Evolutionary conservation across 2,329 filamentous ascomycete species (phyloP), one percentile per base, ranked within the genome.

Genomic region (Hymenoscyphus fructigenus): DNA sequence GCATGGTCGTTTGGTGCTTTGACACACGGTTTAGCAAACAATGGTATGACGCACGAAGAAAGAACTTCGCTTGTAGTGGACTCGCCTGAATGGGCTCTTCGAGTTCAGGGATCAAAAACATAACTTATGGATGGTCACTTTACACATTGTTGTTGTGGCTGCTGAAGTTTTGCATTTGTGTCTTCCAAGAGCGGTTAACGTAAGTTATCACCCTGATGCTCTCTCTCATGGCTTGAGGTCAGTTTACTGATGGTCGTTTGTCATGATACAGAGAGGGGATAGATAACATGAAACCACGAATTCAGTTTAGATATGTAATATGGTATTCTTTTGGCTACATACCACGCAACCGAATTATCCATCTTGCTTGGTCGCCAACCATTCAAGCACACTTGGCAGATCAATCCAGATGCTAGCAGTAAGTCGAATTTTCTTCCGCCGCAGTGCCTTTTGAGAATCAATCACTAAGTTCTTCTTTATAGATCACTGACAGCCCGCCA

Each of bases 311-410:
- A 6, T 85, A 84, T n/a, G n/a, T n/a, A n/a, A n/a, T n/a, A n/a
- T 63, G 74, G 69, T 3, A 68, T 85, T 34, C 78, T 87, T 34
- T 76, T 76, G 0, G 69, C 69, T 1, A 85, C 82, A 6, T 88
- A 82, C 67, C 64, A 87, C 29, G 77, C 77, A 0, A 80, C 80
- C 4, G 75, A 84, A 32, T 76, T 82, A 23, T 81, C 81, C 3
- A 79, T 86, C 34, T 78, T 86, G 7, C 76, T 85, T 6, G 80
- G 80, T 4, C 88, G 85, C 67, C 78, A 78, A 28, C 84, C 84
- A 0, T 80, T 87, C 60, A 68, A 77, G 23, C 79, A 79, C 47
- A 83, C 84, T 69, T 88, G 85, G 84, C 84, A 87, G 72, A 85
- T 88, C 50, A 75, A 81, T 60, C 85, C 85, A 0, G 73, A 87